phyloP scores from a whole-genome alignment of 805 yeast genomes.

The Pichia rugopelliculosa region DNA sequence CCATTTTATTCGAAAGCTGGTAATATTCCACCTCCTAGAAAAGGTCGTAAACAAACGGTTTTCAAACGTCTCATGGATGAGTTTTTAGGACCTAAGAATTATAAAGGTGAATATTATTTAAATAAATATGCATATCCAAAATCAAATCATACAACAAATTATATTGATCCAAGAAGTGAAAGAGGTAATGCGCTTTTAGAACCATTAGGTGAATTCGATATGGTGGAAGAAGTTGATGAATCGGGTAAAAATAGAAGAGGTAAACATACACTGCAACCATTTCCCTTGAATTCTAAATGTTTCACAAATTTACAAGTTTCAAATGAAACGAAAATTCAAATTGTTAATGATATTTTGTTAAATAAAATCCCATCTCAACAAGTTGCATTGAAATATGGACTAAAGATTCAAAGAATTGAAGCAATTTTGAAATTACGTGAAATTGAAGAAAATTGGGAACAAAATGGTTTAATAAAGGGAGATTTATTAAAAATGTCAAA shows the following conservation, averaged over 20 bases:
- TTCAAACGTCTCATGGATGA: conserved; percentile 58
- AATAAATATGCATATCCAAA: conserved; percentile 71
- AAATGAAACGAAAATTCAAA: conserved; percentile 49
- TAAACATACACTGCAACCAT: conserved; percentile 53
- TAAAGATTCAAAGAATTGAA: conserved; percentile 80
- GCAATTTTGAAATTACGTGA: conserved; percentile 68
- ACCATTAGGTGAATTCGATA: conserved; percentile 12
- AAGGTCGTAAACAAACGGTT: conserved; percentile 39
- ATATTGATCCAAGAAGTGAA: conserved; percentile 51
- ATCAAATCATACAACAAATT: conserved; percentile 63
- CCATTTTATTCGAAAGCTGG: conserved; percentile 43
- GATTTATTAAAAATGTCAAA: conserved; percentile 55
- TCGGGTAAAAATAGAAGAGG: conserved; percentile 14
- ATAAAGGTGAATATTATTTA: conserved; percentile 70
- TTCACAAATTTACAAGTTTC: conserved; percentile 58
- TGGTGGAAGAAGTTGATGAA: conserved; percentile 12
- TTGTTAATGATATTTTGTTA: conserved; percentile 43
- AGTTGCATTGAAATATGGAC: conserved; percentile 69
- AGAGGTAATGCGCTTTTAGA: conserved; percentile 29
- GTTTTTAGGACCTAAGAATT: conserved; percentile 78
- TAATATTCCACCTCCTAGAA: conserved; percentile 30
- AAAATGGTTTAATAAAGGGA: conserved; percentile 42
- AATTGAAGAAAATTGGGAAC: conserved; percentile 56
- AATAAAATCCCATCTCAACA: conserved; percentile 57
- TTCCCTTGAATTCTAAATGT: conserved; percentile 68